A percentile compares a stretch with the other conserved stretches of the same genome.
Conservation (phyloP, 768 basidiomycete species). For the Serendipita sp. region DNA sequence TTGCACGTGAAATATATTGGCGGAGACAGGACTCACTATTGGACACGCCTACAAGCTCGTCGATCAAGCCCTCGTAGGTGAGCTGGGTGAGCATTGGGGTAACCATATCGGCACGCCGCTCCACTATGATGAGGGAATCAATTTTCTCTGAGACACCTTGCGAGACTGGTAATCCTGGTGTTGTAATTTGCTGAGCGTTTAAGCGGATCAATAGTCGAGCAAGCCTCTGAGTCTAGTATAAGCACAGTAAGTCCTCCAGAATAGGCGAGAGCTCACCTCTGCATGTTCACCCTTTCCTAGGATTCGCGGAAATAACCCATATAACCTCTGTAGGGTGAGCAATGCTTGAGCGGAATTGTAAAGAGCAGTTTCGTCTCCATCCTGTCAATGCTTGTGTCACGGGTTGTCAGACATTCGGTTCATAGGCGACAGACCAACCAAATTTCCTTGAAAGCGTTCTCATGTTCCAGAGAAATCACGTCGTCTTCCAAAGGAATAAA, state of each 20-base stretch:
- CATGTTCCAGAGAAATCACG: constrained; percentile 77
- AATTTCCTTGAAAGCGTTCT: constrained; percentile 71
- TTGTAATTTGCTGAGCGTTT: constrained; percentile 20
- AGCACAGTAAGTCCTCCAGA: neutral
- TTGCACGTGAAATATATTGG: neutral
- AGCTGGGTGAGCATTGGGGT: constrained; percentile 90
- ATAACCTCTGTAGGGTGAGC: constrained; percentile 63
- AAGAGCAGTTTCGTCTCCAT: constrained; percentile 80
- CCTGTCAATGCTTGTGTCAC: constrained; percentile 29
- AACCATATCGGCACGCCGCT: constrained; percentile 86
- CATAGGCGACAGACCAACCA: constrained; percentile 54
- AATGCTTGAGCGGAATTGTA: constrained; percentile 83
- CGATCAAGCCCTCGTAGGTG: constrained; percentile 91
- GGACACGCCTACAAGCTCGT: constrained; percentile 78
- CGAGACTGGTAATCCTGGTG: constrained; percentile 22
- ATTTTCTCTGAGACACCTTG: constrained; percentile 41
- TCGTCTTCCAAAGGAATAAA: constrained; percentile 91
- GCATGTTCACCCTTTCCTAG: constrained; percentile 86
- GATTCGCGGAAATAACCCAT: constrained; percentile 81
- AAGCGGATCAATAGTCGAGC: constrained; percentile 48
- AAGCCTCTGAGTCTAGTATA: constrained; percentile 38
- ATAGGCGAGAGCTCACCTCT: constrained; percentile 25
- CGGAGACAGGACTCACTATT: constrained; percentile 44
- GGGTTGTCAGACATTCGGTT: neutral
- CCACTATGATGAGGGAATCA: constrained; percentile 77